These are phyloP conservation scores for Pyricularia pennisetigena DNA, from an alignment of 2,329 filamentous ascomycete species.

Conservation along the genomic window DNA sequence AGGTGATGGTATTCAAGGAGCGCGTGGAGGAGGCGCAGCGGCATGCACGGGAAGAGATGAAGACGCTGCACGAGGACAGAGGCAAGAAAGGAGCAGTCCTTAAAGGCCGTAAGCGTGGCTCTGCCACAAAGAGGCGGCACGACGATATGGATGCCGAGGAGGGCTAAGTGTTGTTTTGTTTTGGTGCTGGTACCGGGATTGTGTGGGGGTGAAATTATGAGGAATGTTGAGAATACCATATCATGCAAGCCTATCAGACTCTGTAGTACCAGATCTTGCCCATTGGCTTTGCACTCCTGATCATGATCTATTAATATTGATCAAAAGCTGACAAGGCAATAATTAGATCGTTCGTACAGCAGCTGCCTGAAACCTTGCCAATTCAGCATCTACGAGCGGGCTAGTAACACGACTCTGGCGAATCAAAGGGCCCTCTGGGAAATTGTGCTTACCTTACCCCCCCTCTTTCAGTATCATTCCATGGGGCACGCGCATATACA, in stretches of 20 bases:
- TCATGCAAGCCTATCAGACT: too few relatives aligned
- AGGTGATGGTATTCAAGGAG: constrained; percentile 72
- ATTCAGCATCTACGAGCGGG: background rate
- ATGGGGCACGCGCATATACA: background rate
- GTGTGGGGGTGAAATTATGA: background rate
- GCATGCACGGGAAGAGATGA: constrained; percentile 72
- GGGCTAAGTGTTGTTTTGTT: constrained; percentile 31
- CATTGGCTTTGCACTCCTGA: too few relatives aligned
- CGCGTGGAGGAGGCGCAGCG: constrained; percentile 78
- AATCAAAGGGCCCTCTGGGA: background rate
- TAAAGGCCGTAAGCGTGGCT: constrained; percentile 34
- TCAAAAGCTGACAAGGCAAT: too few relatives aligned
- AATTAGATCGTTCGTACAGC: background rate
- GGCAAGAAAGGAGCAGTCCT: constrained; percentile 41
- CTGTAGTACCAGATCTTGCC: too few relatives aligned
- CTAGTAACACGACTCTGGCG: background rate
- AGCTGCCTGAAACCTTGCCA: background rate
- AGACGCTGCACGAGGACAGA: constrained; percentile 62
- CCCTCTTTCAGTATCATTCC: background rate
- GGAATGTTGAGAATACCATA: too few relatives aligned
- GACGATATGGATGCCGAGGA: constrained; percentile 71
- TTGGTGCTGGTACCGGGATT: background rate
- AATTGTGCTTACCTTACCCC: background rate
- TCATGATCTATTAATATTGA: too few relatives aligned
- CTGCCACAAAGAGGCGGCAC: constrained; percentile 22